Conservation (phyloP, 345 rosid species). For the Corchorus capsularis region DNA sequence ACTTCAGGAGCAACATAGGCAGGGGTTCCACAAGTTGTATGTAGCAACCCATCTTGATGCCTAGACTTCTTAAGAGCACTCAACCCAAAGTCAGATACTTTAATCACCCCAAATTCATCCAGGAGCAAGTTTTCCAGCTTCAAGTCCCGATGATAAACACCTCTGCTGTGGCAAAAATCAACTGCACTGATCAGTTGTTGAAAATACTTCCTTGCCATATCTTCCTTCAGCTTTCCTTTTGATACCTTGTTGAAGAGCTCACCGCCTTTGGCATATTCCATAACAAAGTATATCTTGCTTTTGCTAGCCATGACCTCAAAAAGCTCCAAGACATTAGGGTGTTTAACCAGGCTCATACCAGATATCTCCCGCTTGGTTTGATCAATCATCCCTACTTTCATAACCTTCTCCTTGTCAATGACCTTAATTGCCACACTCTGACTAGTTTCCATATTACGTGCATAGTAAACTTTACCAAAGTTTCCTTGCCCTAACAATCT, state of each 20-base stretch:
- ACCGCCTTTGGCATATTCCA: conserved; percentile 39
- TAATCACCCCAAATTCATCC: conserved; percentile 32
- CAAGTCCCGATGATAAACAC: conserved; percentile 36
- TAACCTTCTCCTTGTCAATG: conserved; percentile 36
- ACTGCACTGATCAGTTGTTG: conserved; percentile 33
- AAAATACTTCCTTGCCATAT: conserved; percentile 30
- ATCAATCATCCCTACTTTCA: conserved; percentile 29
- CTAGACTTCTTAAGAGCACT: conserved; percentile 30
- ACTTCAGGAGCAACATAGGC: conserved; percentile 24
- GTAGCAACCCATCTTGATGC: conserved; percentile 35
- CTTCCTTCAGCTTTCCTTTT: conserved; percentile 34
- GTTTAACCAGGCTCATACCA: conserved; percentile 33
- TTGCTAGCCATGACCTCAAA: conserved; percentile 39
- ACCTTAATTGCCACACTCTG: conserved; percentile 33
- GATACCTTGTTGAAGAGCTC: conserved; percentile 33
- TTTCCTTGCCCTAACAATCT: conserved; percentile 26
- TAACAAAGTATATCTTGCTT: conserved; percentile 31
- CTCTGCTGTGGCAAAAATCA: conserved; percentile 37
- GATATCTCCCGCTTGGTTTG: conserved; percentile 39
- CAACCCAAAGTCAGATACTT: conserved; percentile 35
- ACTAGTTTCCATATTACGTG: conserved; percentile 6
- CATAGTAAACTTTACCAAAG: conserved; percentile 25
- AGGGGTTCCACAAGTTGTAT: conserved; percentile 37
- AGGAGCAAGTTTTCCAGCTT: conserved; percentile 36
- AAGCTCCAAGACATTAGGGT: conserved; percentile 34